Percentiles rank a stretch among this genome's conserved stretches.
Evolutionary conservation across 75 land plant species (phyloP).

Genomic region (Pinus taeda): DNA sequence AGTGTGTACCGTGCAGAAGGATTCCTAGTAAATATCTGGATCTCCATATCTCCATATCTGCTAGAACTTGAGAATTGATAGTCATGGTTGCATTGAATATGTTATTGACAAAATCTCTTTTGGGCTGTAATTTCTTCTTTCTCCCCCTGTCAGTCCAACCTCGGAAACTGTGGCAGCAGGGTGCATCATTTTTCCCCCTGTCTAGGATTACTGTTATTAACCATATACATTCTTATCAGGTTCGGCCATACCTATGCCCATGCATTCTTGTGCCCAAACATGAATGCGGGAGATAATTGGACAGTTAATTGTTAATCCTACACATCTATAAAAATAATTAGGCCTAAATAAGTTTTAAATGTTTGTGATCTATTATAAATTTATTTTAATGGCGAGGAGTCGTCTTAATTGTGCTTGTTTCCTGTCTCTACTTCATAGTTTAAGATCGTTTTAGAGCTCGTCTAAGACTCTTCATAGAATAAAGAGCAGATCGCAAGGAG

Average conservation of each 20-base stretch:
- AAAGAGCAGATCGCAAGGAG: too few species aligned
- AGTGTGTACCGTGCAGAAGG: conserved; percentile 51
- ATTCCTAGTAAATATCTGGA: conserved; percentile 46
- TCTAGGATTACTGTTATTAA: conserved; percentile 16
- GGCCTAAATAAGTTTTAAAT: too few species aligned
- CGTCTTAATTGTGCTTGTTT: too few species aligned
- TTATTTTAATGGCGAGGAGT: too few species aligned
- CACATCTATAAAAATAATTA: too few species aligned
- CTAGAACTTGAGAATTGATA: conserved; percentile 48
- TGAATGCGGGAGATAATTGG: not conserved
- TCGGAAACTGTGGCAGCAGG: conserved; percentile 55
- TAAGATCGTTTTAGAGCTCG: too few species aligned
- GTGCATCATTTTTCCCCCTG: conserved; percentile 79
- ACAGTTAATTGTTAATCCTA: too few species aligned
- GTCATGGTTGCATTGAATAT: conserved; percentile 72
- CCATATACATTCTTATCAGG: conserved; percentile 4
- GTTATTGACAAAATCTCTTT: conserved; percentile 45
- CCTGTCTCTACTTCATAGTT: too few species aligned
- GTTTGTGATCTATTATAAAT: too few species aligned
- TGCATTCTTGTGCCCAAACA: conserved; percentile 23
- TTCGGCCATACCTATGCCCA: conserved; percentile 26
- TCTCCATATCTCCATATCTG: conserved; percentile 53
- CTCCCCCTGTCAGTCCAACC: conserved; percentile 47
- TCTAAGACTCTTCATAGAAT: too few species aligned
- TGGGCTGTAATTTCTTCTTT: conserved; percentile 40